Base-by-base conservation (phyloP, 352 stramenopile genomes). In the Pythium chondricola region DNA sequence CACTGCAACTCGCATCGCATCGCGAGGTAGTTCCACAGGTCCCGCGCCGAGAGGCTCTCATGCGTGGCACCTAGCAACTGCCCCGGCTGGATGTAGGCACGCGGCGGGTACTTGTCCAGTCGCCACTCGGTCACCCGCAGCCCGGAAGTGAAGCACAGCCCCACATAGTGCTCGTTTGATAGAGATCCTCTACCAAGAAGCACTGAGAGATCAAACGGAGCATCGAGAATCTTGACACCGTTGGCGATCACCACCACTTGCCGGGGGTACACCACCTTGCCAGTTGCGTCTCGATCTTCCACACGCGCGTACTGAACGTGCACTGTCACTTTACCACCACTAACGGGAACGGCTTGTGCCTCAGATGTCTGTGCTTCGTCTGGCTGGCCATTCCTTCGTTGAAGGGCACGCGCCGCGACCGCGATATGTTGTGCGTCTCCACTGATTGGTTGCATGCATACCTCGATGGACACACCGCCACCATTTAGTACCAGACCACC, bases 21-120 rank as follows among this genome's bases (percentile, higher is more conserved):
- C 21, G 56, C 50, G 21, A 88, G 51, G 11, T 70, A 63, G 41
- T 68, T 60, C 81, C 81, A 92, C 5, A 87, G 52, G 31, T 86
- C 69, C 2, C 71, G 75, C 2, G 74, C 60, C 7, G 67, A 61
- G 16, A 77, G 43, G 2, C 42, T 65, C 31, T 63, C 48, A 40
- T 83, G 74, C 17, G 43, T 49, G 13, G 75, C 64, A 17, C 58
- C 73, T 10, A 81, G 46, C 1, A 60, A 42, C 0, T 21, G 39
- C 0, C 55, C 58, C 40, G 65, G 53, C 11, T 41, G 42, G 36
- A 59, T 65, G 35, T 50, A 64, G 2, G 65, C 61, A 33, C 74
- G 70, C 5, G 67, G 44, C 6, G 70, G 61, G 43, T 69, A 87
- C 30, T 80, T 83, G 21, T 85, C 71, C 31, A 85, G 49, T 17